Evolutionary conservation across 2,329 filamentous ascomycete species (phyloP).

Genomic region (Alternaria triticimaculans): DNA sequence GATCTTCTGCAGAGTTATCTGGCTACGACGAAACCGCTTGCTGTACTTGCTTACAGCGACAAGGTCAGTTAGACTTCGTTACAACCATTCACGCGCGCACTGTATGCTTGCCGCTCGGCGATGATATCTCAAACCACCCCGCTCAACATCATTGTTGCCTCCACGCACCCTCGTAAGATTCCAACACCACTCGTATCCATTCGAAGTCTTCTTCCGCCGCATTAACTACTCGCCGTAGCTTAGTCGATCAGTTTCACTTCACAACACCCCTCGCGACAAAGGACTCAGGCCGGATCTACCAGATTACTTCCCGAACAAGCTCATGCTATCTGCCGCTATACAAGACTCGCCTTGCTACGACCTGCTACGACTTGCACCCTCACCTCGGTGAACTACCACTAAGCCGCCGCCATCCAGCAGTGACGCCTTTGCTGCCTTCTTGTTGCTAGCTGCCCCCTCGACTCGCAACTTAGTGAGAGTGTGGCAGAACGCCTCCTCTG

Average conservation of each 20-base stretch:
- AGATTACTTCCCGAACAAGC: too few relatives aligned
- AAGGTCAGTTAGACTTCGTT: rapidly evolving
- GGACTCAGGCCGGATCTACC: too few relatives aligned
- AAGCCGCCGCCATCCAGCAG: too few relatives aligned
- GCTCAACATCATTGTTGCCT: not conserved
- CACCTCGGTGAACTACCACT: not conserved
- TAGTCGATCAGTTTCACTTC: too few relatives aligned
- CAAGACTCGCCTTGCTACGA: not conserved
- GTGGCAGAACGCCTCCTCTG: not conserved
- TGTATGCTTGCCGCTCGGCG: not conserved
- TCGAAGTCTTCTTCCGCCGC: not conserved
- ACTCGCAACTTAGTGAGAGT: not conserved
- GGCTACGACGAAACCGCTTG: too few relatives aligned
- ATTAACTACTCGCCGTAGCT: not conserved
- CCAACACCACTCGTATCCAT: rapidly evolving
- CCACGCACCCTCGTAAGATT: not conserved
- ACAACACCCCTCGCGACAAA: too few relatives aligned
- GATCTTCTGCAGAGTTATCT: too few relatives aligned
- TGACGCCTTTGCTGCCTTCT: not conserved
- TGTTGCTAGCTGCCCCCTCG: not conserved
- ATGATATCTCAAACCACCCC: not conserved
- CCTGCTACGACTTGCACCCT: not conserved
- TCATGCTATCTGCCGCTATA: too few relatives aligned
- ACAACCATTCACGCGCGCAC: not conserved
- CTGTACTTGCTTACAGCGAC: too few relatives aligned